Base-by-base conservation (phyloP, 176 grass and related monocot species). In the Typha latifolia region DNA sequence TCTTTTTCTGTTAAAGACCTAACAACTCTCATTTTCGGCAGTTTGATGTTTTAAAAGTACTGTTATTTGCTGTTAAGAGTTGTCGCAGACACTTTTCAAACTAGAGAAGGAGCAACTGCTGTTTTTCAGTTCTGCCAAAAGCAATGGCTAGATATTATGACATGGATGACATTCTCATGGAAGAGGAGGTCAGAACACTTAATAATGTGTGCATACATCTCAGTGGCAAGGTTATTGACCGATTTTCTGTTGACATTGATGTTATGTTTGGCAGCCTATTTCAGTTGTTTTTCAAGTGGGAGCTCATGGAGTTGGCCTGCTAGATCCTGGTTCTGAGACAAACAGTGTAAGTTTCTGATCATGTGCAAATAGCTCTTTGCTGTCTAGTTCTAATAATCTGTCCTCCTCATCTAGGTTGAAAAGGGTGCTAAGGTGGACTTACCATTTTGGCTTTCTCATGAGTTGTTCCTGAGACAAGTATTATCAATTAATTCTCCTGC, bases 361-460 rank as follows among this genome's bases (percentile, higher is more conserved):
- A 10, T 20, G 6, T 10, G 21, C 1, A 19, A 37, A 37, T 4
- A 10, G 16, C 9, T 37, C 4, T 37, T 37, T 37, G 2, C 34
- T 37, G 34, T 37, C 34, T 37, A 37, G 7, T 37, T 37, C 34
- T 37, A 37, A 6, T 37, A 37, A 37, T 5, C 4, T 37, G 34
- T 79, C 21, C 63, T 79, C 21, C 63, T 34, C 52, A 51, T 69
- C 8, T 81, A 92, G 93, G 80, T 97, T 12, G 88, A 97, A 56
- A 96, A 92, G 29, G 85, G 93, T 79, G 75, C 85, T 12, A 97
- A 97, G 69, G 62, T 97, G 43, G 88, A 92, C 64, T 82, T 97
- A 66, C 85, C 93, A 24, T 89, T 89, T 69, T 97, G 93, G 88
- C 83, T 97, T 69, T 83, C 82, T 3, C 85, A 92, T 56, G 83